phyloP scores from a whole-genome alignment of 192 early-diverging fungal species.

The Lobosporangium transversale region DNA sequence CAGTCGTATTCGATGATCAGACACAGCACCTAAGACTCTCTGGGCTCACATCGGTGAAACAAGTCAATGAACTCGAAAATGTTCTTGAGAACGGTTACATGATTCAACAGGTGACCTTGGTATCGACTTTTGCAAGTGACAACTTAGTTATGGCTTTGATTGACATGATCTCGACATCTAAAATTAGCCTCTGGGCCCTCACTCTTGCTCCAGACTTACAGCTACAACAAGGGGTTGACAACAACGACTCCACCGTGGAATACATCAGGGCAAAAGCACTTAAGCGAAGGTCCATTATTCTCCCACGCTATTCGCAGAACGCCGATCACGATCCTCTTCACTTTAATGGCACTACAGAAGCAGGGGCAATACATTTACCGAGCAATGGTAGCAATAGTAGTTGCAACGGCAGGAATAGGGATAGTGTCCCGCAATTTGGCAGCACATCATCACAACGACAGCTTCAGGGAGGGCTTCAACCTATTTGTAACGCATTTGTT shows the following conservation, averaged over 20 bases:
- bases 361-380: too few species aligned
- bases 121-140: background rate
- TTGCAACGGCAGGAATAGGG: too few species aligned
- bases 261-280: background rate
- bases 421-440: background rate
- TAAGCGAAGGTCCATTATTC: too few species aligned
- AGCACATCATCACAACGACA: background rate
- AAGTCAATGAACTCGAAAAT: background rate
- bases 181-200: conserved; percentile 5
- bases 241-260: too few species aligned
- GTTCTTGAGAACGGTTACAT: conserved; percentile 5
- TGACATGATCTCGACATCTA: conserved; percentile 16
- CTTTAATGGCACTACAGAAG: too few species aligned
- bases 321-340: background rate
- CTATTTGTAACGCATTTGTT: conserved; percentile 8
- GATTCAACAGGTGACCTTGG: conserved; percentile 22
- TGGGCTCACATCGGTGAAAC: background rate
- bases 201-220: too few species aligned
- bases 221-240: too few species aligned
- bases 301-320: background rate
- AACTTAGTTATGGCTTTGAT: conserved; percentile 2
- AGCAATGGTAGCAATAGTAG: too few species aligned
- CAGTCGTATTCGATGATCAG: conserved; percentile 19
- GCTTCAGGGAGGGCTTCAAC: background rate
- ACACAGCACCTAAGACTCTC: conserved; percentile 17